Evolutionary conservation across 768 basidiomycete genomes (phyloP).

Genomic region (Mycena latifolia): DNA sequence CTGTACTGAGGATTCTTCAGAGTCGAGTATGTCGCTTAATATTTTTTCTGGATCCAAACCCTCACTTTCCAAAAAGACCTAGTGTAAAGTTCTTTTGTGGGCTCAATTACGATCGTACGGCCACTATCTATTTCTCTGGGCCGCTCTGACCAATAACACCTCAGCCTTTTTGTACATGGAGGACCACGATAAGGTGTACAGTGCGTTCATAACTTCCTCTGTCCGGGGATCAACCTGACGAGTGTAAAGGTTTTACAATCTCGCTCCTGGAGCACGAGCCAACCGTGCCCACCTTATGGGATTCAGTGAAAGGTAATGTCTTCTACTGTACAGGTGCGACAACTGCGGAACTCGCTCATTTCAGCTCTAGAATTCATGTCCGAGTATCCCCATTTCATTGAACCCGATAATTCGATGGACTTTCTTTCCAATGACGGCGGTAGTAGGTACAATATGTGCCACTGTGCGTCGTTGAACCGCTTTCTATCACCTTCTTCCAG

Average conservation of each 20-base stretch:
- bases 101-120: constrained; percentile 80
- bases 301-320: constrained; percentile 72
- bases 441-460: constrained; percentile 79
- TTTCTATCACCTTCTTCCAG: too few relatives aligned
- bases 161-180: constrained; percentile 88
- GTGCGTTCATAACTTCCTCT: constrained; percentile 40
- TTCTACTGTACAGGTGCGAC: constrained; percentile 1
- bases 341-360: constrained; percentile 2
- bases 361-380: constrained; percentile 71
- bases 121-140: too few relatives aligned
- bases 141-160: too few relatives aligned
- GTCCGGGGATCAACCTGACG: not conserved
- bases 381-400: constrained; percentile 70
- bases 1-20: constrained; percentile 50
- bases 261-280: constrained; percentile 82
- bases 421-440: constrained; percentile 88
- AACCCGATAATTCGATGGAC: constrained; percentile 79
- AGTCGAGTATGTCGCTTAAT: constrained; percentile 71
- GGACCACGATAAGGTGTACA: constrained; percentile 65
- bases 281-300: constrained; percentile 88
- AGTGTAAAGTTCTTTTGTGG: constrained; percentile 84
- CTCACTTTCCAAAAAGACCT: constrained; percentile 65
- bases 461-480: constrained; percentile 58
- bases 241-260: constrained; percentile 76
- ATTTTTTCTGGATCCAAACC: constrained; percentile 11